Evolutionary conservation across 1,284 basidiomycete species (phyloP), one percentile per base, ranked within the genome.

Genomic region (Omphalotus olearius): DNA sequence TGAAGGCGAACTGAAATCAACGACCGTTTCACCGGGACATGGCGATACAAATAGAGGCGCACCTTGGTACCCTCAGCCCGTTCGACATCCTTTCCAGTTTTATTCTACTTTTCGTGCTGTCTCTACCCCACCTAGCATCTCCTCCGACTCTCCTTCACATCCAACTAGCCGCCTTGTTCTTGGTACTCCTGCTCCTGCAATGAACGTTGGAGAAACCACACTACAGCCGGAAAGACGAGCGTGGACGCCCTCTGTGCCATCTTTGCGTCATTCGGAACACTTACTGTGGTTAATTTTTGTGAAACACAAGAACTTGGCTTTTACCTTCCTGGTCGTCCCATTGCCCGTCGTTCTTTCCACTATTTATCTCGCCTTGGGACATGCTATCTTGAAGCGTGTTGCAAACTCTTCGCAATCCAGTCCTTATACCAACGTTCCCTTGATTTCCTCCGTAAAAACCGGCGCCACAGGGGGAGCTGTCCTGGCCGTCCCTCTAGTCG

Each of bases 291-390:
- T 46, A 13, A 18, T 23, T 39, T 16, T 23, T 25, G 14, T 35
- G 3, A n/a, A 20, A 28, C 7, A 52, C 23, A 52, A 39, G 18
- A 30, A 26, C 1, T 14, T 30, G n/a, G 40, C 20, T 39, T 26
- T 26, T 26, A 16, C 38, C 14, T 38, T 58, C 52, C 35, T 66
- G 45, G 49, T 65, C n/a, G 14, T 62, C 6, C 67, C 68, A 55
- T 57, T 70, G 9, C 68, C 68, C 1, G 23, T 69, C 4, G 65
- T 66, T 2, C 53, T 65, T 46, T 62, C 67, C 6, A 45, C 68
- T 16, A 36, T 68, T 0, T 68, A 67, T 51, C 39, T 67, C 26
- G 44, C 62, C 1, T 50, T 61, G 1, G 66, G 67, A 2, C 66
- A 70, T 50, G 57, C 59, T 40, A 57, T 70, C 53, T 59, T 71